phyloP scores from a whole-genome alignment of 805 yeast genomes.

The Clavispora phyllophila region DNA sequence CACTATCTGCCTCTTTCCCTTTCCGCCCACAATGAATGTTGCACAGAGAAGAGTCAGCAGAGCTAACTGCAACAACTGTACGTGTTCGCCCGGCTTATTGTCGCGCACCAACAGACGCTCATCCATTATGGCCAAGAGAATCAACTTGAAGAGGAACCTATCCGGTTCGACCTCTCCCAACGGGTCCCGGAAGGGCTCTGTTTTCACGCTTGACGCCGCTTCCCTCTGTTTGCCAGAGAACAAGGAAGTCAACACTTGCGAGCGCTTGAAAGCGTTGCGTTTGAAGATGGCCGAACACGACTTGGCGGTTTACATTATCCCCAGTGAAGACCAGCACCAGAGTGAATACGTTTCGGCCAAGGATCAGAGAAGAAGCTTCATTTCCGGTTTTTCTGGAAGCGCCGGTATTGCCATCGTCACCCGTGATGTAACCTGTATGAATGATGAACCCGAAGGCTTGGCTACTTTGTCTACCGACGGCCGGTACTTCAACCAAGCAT shows the following conservation, averaged over 20 bases:
- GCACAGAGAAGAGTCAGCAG: constrained; percentile 27
- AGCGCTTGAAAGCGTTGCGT: constrained; percentile 55
- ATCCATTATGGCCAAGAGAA: constrained; percentile 45
- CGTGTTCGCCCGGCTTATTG: constrained; percentile 78
- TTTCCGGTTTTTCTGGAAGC: constrained; percentile 87
- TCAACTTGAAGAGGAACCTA: constrained; percentile 10
- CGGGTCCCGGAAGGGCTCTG: constrained; percentile 35
- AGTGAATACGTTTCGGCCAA: constrained; percentile 80
- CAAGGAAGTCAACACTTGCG: constrained; percentile 45
- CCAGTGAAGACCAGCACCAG: constrained; percentile 91
- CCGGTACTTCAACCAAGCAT: constrained; percentile 55
- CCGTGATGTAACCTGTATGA: constrained; percentile 48
- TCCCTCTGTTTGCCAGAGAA: constrained; percentile 38
- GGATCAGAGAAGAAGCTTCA: constrained; percentile 78
- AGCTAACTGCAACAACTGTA: constrained; percentile 64
- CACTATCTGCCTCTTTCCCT: background rate
- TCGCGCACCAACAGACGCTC: constrained; percentile 63
- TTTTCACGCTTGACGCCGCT: constrained; percentile 42
- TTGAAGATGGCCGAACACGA: constrained; percentile 55
- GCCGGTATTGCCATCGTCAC: constrained; percentile 92
- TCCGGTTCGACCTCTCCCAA: constrained; percentile 17
- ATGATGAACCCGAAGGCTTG: constrained; percentile 48
- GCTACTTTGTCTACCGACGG: constrained; percentile 59
- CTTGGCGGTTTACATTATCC: constrained; percentile 70
- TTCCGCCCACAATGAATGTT: constrained; percentile 6